A percentile compares a stretch with the other conserved stretches of the same genome.
Evolutionary conservation across 2,329 filamentous ascomycete species (phyloP).

Genomic region (Botrytis squamosa): DNA sequence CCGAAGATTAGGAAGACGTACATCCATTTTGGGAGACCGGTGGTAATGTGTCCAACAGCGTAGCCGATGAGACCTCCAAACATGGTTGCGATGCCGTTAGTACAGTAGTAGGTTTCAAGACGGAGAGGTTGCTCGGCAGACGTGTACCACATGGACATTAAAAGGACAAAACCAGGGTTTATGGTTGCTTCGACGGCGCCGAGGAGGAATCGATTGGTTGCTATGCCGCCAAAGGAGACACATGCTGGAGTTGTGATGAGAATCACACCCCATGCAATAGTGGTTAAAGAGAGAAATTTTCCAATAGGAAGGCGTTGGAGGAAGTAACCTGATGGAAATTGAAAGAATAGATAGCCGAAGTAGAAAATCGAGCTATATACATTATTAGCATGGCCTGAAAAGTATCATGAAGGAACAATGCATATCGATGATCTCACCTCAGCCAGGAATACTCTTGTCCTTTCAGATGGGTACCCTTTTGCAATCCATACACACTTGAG

Average conservation of each 20-base stretch:
- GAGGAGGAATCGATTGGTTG: constrained; percentile 56
- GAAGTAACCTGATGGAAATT: constrained; percentile 47
- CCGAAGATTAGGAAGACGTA: constrained; percentile 60
- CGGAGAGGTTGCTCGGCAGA: constrained; percentile 42
- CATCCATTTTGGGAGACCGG: constrained; percentile 52
- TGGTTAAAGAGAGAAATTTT: constrained; percentile 47
- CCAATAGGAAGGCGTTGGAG: constrained; percentile 50
- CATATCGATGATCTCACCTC: constrained; percentile 29
- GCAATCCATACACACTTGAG: constrained; percentile 49
- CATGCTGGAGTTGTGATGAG: constrained; percentile 51
- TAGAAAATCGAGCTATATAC: constrained; percentile 50
- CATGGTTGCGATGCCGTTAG: constrained; percentile 43
- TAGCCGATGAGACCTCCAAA: constrained; percentile 49
- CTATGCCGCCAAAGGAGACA: constrained; percentile 57
- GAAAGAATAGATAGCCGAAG: constrained; percentile 49
- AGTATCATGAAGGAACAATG: neutral
- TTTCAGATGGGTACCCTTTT: constrained; percentile 47
- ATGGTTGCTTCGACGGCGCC: constrained; percentile 56
- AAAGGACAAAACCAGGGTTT: constrained; percentile 48
- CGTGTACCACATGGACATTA: constrained; percentile 44
- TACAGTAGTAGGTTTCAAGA: constrained; percentile 43
- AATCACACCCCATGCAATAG: constrained; percentile 50
- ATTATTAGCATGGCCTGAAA: neutral
- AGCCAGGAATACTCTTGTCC: constrained; percentile 54
- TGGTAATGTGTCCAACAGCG: constrained; percentile 57